These are phyloP conservation scores for Euryodendron excelsum DNA, from an alignment of 148 eudicot genomes.

Conservation along the genomic window DNA sequence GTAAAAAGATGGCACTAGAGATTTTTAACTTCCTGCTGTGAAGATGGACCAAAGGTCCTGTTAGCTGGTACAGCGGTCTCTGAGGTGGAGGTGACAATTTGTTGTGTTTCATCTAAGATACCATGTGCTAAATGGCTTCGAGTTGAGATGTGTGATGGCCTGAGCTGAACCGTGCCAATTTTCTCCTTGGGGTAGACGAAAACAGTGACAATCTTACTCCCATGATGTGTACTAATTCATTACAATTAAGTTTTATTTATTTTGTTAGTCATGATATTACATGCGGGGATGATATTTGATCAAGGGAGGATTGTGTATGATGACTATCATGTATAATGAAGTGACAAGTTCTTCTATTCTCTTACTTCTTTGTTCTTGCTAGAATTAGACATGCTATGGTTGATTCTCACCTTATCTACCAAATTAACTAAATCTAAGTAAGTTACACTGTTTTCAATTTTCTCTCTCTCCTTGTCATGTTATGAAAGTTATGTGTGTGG, in stretches of 20 bases:
- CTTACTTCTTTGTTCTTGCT: not conserved
- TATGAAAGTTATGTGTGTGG: no score
- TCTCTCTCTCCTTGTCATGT: no score
- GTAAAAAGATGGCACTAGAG: not conserved
- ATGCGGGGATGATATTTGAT: not conserved
- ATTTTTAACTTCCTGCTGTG: not conserved
- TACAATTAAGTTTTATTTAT: not conserved
- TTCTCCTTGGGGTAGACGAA: not conserved
- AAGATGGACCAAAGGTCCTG: slow-evolving; percentile 7
- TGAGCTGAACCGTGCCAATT: not conserved
- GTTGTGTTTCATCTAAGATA: not conserved
- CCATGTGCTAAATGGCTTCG: no score
- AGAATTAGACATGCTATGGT: no score
- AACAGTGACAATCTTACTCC: not conserved
- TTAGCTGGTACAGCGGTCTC: not conserved
- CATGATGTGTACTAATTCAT: not conserved
- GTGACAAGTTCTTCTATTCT: not conserved
- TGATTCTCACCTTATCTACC: not conserved
- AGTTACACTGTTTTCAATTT: no score
- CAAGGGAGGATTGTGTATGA: not conserved
- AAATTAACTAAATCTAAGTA: not conserved
- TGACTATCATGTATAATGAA: not conserved
- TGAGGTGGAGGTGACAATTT: not conserved
- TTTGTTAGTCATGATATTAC: not conserved
- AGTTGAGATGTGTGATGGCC: not conserved